Evolutionary conservation across 1,284 basidiomycete genomes (phyloP), one percentile per base, ranked within the genome.

Genomic region (Coniferiporia sulphurascens): DNA sequence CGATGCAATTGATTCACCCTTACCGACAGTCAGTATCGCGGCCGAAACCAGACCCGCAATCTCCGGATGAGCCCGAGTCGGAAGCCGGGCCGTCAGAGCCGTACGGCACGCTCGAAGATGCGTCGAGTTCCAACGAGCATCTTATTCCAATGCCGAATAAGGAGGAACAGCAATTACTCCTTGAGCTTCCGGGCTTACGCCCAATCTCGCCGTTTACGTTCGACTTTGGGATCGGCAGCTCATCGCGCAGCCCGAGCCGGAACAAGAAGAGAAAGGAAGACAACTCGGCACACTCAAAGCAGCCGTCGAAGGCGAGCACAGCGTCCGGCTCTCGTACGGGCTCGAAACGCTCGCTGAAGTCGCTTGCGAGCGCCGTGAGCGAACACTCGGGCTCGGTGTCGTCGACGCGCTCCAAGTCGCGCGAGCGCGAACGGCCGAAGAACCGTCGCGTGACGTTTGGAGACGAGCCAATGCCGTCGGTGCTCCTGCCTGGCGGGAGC

Each of bases 401-500:
- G 13, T 19, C 19, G 17, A 27, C 46, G 58, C 44, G 38, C 10
- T 48, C 55, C 21, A 44, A 53, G 51, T 53, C 27, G 41, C 41
- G 41, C 8, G 41, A 38, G 21, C 57, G 50, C 27, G 50, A 58
- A 17, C 43, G 49, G 22, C 19, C 35, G 50, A 51, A 58, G 27
- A 32, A 36, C 21, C 45, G 58, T 21, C 35, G 52, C 35, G 58
- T 59, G 19, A 59, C 58, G 35, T 59, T 59, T 21, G 58, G 58
- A 2, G 52, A 55, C 13, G 36, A 19, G 45, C 21, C 58, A 19
- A 4, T 46, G 13, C n/a, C 19, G 17, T n/a, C 12, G 1, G 44
- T 17, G 12, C 44, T 21, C 9, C n/a, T 46, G 9, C 44, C 44
- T n/a, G 44, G 15, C 15, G 38, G 38, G 7, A 41, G 38, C 38